Evolutionary conservation across 1,139 yeast species (phyloP), one percentile per base, ranked within the genome.

Genomic region (Taphrina populina): DNA sequence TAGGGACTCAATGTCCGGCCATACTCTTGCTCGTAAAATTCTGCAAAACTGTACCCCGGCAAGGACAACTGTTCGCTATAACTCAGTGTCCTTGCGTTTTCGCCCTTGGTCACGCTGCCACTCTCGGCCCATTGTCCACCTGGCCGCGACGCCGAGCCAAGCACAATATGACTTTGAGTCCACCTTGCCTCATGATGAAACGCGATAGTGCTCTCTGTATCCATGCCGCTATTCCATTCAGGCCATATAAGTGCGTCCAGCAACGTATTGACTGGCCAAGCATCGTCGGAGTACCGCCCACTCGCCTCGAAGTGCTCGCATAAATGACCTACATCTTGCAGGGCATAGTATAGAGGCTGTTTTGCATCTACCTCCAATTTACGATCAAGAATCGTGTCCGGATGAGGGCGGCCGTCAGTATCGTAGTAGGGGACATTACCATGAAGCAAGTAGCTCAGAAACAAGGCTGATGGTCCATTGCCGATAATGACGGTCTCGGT

Each of bases 71-170:
- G 69, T 57, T 69, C 71, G 2, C 69, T 69, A 53, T 69, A 70
- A 52, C 70, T 66, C 41, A 70, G 60, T 10, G 63, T 59, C 32
- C 45, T 37, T 17, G 61, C 56, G 21, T 60, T 60, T 24, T 49
- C 49, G 26, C 60, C 62, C 15, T 33, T 33, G 10, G 33, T 29
- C n/a, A 35, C 27, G n/a, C 35, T n/a, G 4, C 24, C 51, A 10
- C 15, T 33, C 4, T 53, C 58, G 1, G 67, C 63, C 73, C 73
- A 70, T 53, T 70, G 73, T 1, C 73, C 73, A 10, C 73, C 73
- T 0, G 70, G 62, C 1, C 34, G 36, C 10, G 61, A 57, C n/a
- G 64, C 59, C 5, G 64, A 62, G 13, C 70, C 68, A 10, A 67
- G 52, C 4, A 69, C 66, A n/a, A 62, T 29, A 55, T 68, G 70